A percentile compares a stretch with the other conserved stretches of the same genome.
phyloP scores from a whole-genome alignment of 805 yeast genomes.

The Candida lessepsii region DNA sequence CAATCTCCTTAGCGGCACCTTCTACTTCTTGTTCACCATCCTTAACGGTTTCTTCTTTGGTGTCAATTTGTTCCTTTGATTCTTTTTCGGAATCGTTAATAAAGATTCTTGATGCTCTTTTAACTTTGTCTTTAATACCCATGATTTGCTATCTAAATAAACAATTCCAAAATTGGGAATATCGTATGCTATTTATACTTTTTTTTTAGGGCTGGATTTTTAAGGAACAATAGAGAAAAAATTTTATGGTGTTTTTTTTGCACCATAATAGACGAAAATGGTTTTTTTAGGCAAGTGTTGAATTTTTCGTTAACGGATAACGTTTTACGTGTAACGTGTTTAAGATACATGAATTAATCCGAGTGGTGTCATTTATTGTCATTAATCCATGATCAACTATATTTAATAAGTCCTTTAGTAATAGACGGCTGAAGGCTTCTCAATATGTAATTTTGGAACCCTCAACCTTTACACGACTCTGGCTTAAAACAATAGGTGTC shows the following conservation, averaged over 20 bases:
- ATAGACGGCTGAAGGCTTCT: slow-evolving; percentile 7
- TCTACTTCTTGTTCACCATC: slow-evolving; percentile 7
- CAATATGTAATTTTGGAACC: slow-evolving; percentile 8
- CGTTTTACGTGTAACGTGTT: not conserved
- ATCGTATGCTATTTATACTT: slow-evolving; percentile 9
- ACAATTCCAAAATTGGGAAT: slow-evolving; percentile 1
- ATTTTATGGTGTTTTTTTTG: slow-evolving; percentile 4
- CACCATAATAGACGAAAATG: slow-evolving; percentile 7
- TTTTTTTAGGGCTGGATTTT: slow-evolving; percentile 4
- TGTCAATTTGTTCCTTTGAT: slow-evolving; percentile 3
- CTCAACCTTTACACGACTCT: slow-evolving; percentile 3
- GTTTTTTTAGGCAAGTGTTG: slow-evolving; percentile 1
- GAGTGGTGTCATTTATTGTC: too few relatives aligned
- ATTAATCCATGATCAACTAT: too few relatives aligned
- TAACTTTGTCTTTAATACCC: slow-evolving; percentile 39
- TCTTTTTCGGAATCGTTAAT: slow-evolving; percentile 26
- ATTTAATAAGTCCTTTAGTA: too few relatives aligned
- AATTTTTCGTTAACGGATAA: too few relatives aligned
- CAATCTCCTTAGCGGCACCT: slow-evolving; percentile 8
- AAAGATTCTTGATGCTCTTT: slow-evolving; percentile 39
- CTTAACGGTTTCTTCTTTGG: slow-evolving; percentile 6
- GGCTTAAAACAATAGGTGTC: too few relatives aligned
- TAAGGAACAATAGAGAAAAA: slow-evolving; percentile 8
- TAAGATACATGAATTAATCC: not conserved
- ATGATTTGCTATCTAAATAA: slow-evolving; percentile 15